Evolutionary conservation across 2,329 filamentous ascomycete species (phyloP).

Genomic region (Pleomassaria siparia): DNA sequence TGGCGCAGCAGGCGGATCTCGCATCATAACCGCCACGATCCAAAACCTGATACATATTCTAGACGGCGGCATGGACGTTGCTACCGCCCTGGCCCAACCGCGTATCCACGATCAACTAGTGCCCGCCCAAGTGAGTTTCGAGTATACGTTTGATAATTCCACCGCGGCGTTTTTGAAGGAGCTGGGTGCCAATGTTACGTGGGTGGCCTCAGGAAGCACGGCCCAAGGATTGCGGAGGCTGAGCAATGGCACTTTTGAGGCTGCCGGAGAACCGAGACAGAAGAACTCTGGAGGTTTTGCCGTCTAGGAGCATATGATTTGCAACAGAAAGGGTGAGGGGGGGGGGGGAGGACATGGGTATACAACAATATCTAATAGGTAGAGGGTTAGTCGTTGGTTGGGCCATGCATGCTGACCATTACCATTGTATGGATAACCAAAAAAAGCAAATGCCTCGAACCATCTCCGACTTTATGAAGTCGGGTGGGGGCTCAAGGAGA

Average conservation of each 20-base stretch:
- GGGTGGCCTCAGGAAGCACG: conserved; percentile 66
- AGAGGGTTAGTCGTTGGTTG: no score
- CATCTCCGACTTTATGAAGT: no score
- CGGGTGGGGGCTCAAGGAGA: no score
- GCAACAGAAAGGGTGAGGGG: background rate
- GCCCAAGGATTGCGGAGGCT: conserved; percentile 69
- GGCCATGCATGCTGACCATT: no score
- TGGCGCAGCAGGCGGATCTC: conserved; percentile 77
- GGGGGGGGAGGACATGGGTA: background rate
- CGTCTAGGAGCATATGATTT: conserved; percentile 35
- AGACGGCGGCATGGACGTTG: conserved; percentile 62
- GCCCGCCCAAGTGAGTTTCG: conserved; percentile 68
- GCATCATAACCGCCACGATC: conserved; percentile 79
- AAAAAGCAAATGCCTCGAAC: no score
- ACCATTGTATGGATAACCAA: no score
- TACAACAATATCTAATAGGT: no score
- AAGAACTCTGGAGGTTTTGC: conserved; percentile 67
- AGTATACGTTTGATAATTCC: conserved; percentile 66
- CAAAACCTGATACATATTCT: conserved; percentile 74
- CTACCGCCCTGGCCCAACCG: conserved; percentile 64
- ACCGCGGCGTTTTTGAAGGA: conserved; percentile 64
- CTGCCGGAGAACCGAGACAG: conserved; percentile 75
- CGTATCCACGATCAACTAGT: conserved; percentile 81
- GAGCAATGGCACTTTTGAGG: conserved; percentile 71
- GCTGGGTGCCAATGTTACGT: conserved; percentile 71